These are phyloP conservation scores for Pseudogymnoascus sp. DNA, from an alignment of 2,329 filamentous ascomycete species.

Conservation along the genomic window DNA sequence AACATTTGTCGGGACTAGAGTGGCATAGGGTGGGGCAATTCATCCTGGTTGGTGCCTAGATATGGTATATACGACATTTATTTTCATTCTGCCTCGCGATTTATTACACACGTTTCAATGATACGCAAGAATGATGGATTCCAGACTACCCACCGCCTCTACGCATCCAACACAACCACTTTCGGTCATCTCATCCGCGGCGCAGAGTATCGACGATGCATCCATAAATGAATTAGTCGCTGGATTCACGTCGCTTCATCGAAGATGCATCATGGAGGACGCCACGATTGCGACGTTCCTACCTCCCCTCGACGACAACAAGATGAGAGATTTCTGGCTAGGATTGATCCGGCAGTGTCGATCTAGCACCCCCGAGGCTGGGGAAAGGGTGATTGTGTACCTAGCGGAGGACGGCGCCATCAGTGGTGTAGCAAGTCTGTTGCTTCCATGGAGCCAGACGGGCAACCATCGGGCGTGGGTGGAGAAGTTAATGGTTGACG, in stretches of 20 bases:
- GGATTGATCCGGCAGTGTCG: constrained; percentile 30
- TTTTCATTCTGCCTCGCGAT: background rate
- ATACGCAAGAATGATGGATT: background rate
- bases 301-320: constrained; percentile 47
- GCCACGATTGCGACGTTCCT: constrained; percentile 49
- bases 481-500: constrained; percentile 50
- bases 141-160: background rate
- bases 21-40: background rate
- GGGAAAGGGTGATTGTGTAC: constrained; percentile 45
- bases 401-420: constrained; percentile 36
- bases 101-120: background rate
- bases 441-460: constrained; percentile 45
- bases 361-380: constrained; percentile 38
- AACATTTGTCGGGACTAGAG: background rate
- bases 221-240: constrained; percentile 27
- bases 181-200: background rate
- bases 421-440: constrained; percentile 48
- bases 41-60: background rate
- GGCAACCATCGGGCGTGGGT: constrained; percentile 46
- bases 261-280: constrained; percentile 49
- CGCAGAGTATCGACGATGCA: background rate
- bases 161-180: background rate
- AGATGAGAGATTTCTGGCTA: constrained; percentile 48
- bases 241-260: constrained; percentile 50
- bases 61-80: background rate